phyloP scores from a whole-genome alignment of 2,329 filamentous ascomycete genomes.

The Fusarium liriodendri region DNA sequence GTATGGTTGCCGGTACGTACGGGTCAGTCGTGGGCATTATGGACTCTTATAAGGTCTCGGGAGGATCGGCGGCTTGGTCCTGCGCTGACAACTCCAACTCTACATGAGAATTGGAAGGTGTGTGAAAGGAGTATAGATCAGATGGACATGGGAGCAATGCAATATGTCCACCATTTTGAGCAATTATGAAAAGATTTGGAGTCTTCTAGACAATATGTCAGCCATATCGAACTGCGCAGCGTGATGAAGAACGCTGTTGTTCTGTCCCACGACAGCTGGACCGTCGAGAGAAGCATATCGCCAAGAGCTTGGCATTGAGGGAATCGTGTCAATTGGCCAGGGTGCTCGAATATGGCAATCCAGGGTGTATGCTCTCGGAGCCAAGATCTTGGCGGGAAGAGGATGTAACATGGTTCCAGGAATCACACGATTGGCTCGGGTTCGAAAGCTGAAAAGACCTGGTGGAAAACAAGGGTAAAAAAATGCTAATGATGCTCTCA shows the following conservation, averaged over 20 bases:
- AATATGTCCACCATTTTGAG: neutral
- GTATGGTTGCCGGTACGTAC: slow-evolving; percentile 27
- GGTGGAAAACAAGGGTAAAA: too few species aligned
- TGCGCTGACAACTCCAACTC: slow-evolving; percentile 25
- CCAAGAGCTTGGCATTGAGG: neutral
- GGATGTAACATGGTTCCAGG: neutral
- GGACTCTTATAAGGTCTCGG: neutral
- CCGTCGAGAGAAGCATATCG: neutral
- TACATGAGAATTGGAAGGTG: neutral
- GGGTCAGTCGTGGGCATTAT: slow-evolving; percentile 21
- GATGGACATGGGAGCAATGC: neutral
- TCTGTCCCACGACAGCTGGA: neutral
- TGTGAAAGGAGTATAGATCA: slow-evolving; percentile 4
- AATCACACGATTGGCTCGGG: neutral
- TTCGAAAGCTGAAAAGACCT: too few species aligned
- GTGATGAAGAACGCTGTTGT: neutral
- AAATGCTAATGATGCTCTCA: neutral
- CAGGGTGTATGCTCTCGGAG: neutral
- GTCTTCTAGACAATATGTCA: neutral
- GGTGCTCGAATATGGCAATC: slow-evolving; percentile 4
- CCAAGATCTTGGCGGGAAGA: slow-evolving; percentile 21
- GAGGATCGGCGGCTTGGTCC: slow-evolving; percentile 9
- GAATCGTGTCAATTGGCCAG: neutral
- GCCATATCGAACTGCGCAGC: neutral
- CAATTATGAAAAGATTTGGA: neutral